These are phyloP conservation scores for Epicoccum nigrum DNA, from an alignment of 2,329 filamentous ascomycete genomes.

Conservation along the genomic window DNA sequence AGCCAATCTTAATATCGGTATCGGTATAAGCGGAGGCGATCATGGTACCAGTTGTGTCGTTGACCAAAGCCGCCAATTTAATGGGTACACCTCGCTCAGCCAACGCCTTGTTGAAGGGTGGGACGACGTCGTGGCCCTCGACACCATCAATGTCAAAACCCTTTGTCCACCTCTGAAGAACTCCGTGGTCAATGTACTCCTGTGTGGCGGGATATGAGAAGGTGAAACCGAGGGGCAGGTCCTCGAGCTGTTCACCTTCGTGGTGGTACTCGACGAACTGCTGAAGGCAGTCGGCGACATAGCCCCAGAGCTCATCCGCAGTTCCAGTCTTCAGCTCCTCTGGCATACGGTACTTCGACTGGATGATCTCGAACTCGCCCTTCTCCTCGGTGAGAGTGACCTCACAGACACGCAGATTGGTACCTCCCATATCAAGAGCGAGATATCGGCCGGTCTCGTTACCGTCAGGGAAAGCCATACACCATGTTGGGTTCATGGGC, in stretches of 20 bases:
- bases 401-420: constrained; percentile 93
- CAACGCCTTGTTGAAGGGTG: constrained; percentile 82
- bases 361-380: constrained; percentile 93
- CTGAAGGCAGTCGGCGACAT: constrained; percentile 90
- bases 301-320: constrained; percentile 89
- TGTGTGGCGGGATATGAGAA: constrained; percentile 96
- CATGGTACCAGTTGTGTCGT: constrained; percentile 95
- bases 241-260: constrained; percentile 65
- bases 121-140: constrained; percentile 89
- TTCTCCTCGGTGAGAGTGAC: constrained; percentile 86
- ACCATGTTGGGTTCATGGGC: constrained; percentile 99
- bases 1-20: constrained; percentile 87
- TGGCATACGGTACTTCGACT: constrained; percentile 95
- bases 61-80: constrained; percentile 90
- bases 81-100: constrained; percentile 81
- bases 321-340: constrained; percentile 89
- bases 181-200: constrained; percentile 89
- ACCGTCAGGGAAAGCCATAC: constrained; percentile 87
- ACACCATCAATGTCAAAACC: constrained; percentile 93
- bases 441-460: constrained; percentile 86
- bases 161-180: constrained; percentile 96
- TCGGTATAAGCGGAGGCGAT: constrained; percentile 99
- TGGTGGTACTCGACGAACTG: constrained; percentile 93
- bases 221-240: constrained; percentile 86
- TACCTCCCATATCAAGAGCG: constrained; percentile 94